These are phyloP conservation scores for Fusarium napiforme DNA, from an alignment of 2,329 filamentous ascomycete genomes.

Conservation along the genomic window DNA sequence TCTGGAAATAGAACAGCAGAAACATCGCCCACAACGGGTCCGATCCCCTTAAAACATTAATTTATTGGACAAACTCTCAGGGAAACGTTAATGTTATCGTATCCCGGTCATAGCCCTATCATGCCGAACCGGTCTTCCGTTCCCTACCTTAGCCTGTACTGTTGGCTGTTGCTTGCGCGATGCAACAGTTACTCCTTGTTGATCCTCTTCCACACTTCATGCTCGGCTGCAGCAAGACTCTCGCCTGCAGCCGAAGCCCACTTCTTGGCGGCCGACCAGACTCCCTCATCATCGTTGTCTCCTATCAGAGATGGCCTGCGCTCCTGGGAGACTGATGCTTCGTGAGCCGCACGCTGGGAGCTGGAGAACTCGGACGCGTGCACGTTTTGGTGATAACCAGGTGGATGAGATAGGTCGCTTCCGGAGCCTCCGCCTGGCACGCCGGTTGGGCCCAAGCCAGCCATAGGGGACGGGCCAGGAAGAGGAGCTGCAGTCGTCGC, in stretches of 20 bases:
- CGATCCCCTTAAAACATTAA: slow-evolving; percentile 41
- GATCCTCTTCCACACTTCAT: slow-evolving; percentile 71
- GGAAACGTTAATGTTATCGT: slow-evolving; percentile 28
- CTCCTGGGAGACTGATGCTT: slow-evolving; percentile 47
- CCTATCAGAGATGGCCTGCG: slow-evolving; percentile 35
- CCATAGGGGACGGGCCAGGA: slow-evolving; percentile 42
- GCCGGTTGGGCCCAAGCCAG: slow-evolving; percentile 42
- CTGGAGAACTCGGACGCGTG: slow-evolving; percentile 63
- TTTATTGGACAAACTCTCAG: slow-evolving; percentile 34
- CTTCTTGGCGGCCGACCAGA: slow-evolving; percentile 68
- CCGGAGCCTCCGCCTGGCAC: slow-evolving; percentile 42
- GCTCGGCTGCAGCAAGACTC: slow-evolving; percentile 67
- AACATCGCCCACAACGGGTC: slow-evolving; percentile 31
- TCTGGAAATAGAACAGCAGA: slow-evolving; percentile 45
- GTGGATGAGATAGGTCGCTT: slow-evolving; percentile 57
- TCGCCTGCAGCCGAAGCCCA: slow-evolving; percentile 67
- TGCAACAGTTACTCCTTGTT: slow-evolving; percentile 62
- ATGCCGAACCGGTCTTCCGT: slow-evolving; percentile 9
- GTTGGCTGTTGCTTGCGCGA: background rate
- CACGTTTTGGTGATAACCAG: slow-evolving; percentile 67
- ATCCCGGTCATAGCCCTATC: slow-evolving; percentile 36
- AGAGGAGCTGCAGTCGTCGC: slow-evolving; percentile 53
- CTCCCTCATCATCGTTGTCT: slow-evolving; percentile 54
- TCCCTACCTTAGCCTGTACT: slow-evolving; percentile 12
- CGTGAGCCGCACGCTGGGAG: slow-evolving; percentile 57